These are phyloP conservation scores for Phaseolus coccineus DNA, from an alignment of 331 rosid species.

Conservation along the genomic window DNA sequence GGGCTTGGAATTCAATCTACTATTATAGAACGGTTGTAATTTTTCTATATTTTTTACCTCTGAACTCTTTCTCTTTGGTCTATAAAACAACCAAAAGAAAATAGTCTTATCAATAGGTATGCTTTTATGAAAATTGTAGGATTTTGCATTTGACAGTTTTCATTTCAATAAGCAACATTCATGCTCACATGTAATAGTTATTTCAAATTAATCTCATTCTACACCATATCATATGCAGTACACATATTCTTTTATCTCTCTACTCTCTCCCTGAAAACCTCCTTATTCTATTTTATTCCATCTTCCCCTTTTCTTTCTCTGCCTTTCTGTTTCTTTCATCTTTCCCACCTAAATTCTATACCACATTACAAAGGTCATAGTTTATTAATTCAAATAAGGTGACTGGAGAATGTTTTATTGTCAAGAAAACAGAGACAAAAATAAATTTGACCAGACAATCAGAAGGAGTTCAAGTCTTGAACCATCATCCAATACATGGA, in stretches of 20 bases:
- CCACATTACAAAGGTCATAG: background rate
- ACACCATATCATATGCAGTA: background rate
- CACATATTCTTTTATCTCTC: no score
- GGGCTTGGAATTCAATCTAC: conserved; percentile 10
- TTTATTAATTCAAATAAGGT: conserved; percentile 27
- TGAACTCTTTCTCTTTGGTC: background rate
- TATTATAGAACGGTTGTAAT: conserved; percentile 1
- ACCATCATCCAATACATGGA: conserved; percentile 11
- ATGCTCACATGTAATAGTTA: background rate
- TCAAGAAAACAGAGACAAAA: background rate
- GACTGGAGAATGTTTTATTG: conserved; percentile 6
- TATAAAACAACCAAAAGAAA: conserved; percentile 16
- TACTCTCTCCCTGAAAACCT: no score
- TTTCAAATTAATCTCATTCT: background rate
- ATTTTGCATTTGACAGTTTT: background rate
- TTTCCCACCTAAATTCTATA: no score
- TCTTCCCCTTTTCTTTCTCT: no score
- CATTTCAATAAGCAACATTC: background rate
- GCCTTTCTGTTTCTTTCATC: no score
- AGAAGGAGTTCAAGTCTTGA: background rate
- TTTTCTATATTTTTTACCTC: conserved; percentile 14
- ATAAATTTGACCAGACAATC: conserved; percentile 11
- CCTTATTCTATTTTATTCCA: no score
- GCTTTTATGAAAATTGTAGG: background rate
- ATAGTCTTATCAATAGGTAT: background rate